These are phyloP conservation scores for Albifimbria verrucaria DNA, from an alignment of 2,329 filamentous ascomycete species.

Conservation along the genomic window DNA sequence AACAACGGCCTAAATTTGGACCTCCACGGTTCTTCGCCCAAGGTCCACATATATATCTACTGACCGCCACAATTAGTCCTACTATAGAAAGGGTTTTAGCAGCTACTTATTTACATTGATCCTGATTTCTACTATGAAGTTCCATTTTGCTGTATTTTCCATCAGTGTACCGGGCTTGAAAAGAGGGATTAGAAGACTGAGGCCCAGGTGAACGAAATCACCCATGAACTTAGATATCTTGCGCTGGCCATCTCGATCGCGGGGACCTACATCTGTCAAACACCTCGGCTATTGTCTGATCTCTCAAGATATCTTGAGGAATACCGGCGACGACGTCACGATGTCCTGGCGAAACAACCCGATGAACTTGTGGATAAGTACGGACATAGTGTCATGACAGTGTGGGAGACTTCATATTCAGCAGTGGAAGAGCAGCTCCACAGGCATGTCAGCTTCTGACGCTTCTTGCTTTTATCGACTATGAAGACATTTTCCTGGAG, in stretches of 20 bases:
- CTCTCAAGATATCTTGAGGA: slow-evolving; percentile 6
- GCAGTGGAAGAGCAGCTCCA: background rate
- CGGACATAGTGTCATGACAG: background rate
- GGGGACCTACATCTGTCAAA: slow-evolving; percentile 4
- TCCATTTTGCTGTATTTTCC: too few species aligned
- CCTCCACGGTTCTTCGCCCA: too few species aligned
- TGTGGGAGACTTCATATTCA: background rate
- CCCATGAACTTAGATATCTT: slow-evolving; percentile 3
- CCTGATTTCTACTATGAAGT: too few species aligned
- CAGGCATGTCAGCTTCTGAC: background rate
- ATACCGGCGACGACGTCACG: background rate
- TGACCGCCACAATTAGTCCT: too few species aligned
- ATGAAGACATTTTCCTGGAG: background rate
- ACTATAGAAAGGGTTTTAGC: too few species aligned
- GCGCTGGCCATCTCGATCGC: slow-evolving; percentile 8
- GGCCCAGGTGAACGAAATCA: background rate
- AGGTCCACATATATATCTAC: too few species aligned
- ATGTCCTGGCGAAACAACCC: background rate
- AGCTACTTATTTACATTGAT: too few species aligned
- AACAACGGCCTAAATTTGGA: too few species aligned
- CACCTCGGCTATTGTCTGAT: slow-evolving; percentile 3
- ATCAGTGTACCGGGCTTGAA: background rate
- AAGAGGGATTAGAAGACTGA: background rate
- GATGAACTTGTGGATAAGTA: background rate
- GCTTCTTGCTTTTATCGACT: background rate